Percentiles rank a stretch among this genome's conserved stretches.
phyloP scores from a whole-genome alignment of 169 alveolate species.

The Ichthyophthirius multifiliis region DNA sequence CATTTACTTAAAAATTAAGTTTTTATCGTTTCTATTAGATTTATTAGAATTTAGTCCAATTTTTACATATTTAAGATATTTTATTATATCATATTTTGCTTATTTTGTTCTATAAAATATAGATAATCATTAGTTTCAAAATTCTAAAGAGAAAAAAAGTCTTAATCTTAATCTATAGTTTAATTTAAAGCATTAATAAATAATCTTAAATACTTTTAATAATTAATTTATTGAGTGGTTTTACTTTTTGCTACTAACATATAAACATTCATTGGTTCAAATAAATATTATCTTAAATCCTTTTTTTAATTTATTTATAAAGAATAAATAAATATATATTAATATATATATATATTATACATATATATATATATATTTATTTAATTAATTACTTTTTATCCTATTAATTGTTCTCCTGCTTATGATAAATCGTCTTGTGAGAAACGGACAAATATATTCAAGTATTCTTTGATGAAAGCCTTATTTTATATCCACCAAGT shows the following conservation, averaged over 20 bases:
- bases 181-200: not conserved
- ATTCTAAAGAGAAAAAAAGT: not conserved
- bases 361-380: not conserved
- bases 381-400: not conserved
- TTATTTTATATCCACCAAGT: not conserved
- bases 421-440: not conserved
- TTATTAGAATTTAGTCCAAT: not conserved
- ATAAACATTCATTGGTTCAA: not conserved
- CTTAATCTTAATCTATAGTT: not conserved
- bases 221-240: not conserved
- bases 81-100: not conserved
- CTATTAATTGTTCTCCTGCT: not conserved
- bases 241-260: not conserved
- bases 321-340: too few relatives aligned
- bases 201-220: not conserved
- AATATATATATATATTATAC: not conserved
- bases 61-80: not conserved
- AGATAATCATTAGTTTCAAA: not conserved
- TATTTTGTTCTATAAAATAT: not conserved
- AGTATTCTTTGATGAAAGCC: not conserved
- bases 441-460: not conserved
- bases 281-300: slow-evolving; percentile 8
- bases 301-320: too few relatives aligned
- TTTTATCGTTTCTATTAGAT: not conserved
- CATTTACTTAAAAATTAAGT: not conserved